phyloP scores from a whole-genome alignment of 2,329 filamentous ascomycete genomes.

The Ustulina deusta region DNA sequence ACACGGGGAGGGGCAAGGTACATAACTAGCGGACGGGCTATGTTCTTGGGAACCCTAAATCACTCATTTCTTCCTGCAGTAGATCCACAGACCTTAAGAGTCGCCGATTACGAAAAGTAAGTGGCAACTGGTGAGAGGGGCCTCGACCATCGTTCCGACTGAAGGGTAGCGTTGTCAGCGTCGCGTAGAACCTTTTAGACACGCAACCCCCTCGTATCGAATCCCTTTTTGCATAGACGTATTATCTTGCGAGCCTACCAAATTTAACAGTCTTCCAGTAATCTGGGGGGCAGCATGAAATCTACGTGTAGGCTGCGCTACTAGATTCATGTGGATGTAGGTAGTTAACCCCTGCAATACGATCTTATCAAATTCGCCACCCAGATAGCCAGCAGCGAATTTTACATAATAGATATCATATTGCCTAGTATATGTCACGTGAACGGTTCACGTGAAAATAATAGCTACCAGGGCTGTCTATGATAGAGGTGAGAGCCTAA shows the following conservation, averaged over 20 bases:
- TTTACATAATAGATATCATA: neutral
- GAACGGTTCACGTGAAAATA: neutral
- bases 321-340: no score
- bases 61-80: neutral
- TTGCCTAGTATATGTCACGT: neutral
- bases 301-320: neutral
- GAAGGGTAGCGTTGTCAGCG: neutral
- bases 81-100: neutral
- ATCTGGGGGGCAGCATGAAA: neutral
- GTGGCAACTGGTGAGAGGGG: neutral
- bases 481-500: neutral
- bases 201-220: neutral
- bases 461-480: no score
- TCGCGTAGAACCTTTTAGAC: neutral
- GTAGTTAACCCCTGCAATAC: neutral
- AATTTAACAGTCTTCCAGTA: neutral
- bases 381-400: neutral
- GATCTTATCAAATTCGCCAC: neutral
- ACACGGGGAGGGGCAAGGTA: no score
- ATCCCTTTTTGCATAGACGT: neutral
- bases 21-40: no score
- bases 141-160: neutral
- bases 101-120: neutral
- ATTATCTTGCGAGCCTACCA: neutral
- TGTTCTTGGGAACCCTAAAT: neutral